Evolutionary conservation across 768 basidiomycete genomes (phyloP), one percentile per base, ranked within the genome.

Genomic region (Collybiopsis confluens): DNA sequence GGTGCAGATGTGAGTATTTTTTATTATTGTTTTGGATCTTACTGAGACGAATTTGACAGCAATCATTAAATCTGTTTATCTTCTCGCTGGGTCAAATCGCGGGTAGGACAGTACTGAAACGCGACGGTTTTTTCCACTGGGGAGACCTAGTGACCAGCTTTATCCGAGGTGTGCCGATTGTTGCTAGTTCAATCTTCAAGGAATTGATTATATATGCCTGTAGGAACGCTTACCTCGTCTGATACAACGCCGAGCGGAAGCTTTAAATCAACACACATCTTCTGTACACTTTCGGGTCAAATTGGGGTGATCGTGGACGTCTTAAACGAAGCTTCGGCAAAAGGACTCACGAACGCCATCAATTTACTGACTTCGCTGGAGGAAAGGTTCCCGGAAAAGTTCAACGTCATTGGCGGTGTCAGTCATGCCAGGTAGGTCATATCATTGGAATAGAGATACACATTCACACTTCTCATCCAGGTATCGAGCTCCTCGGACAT

Each of bases 121-220:
- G 77, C 10, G 77, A 82, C 47, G 94, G 93, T 0, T 72, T 73
- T 46, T 93, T 83, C 65, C 80, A 91, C 60, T 58, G 90, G 1
- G 89, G 83, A 11, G 93, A 96, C 59, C 69, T 86, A 41, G 81
- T 93, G 27, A 89, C 85, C 55, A 88, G 84, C 61, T 83, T 97
- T 59, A 64, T 88, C 18, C 72, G 78, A 59, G 89, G 26, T n/a
- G 1, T 24, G 21, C 20, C 35, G 13, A 23, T 37, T 10, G 23
- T 37, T 13, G 13, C 30, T 33, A 33, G 2, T 37, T 24, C 47
- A 20, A 8, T 21, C 33, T 35, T 11, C n/a, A n/a, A n/a, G n/a
- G n/a, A n/a, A 36, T 35, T 24, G 16, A 6, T 8, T 28, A 1
- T 7, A 8, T 43, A 7, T 20, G 10, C 30, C 21, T 45, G 4